Base-by-base conservation (phyloP, 257 asterid genomes). In the Capsicum pubescens region DNA sequence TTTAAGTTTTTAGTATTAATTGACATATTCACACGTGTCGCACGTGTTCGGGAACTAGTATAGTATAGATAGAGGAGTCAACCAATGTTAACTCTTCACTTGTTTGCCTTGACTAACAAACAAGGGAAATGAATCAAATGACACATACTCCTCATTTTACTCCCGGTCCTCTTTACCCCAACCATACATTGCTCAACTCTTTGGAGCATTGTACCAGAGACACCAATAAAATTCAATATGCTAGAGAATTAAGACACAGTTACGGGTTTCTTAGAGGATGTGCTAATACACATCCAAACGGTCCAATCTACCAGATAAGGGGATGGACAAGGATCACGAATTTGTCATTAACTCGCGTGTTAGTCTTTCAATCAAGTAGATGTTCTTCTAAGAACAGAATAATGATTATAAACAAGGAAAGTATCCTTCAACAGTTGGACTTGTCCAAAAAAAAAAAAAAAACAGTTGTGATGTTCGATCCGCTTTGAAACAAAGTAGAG, bases 381-480 rank as follows among this genome's bases (percentile, higher is more conserved):
- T 39, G 15, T 69, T 68, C 26, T 55, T 70, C 78, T 42, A 8
- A 1, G 32, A 44, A 17, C 56, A 70, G 8, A 70, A 14, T 42
- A 42, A 42, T 16, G 78, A 70, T 69, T 39, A 70, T 15, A 42
- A 42, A 42, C 3, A 74, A 50, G 80, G 80, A 74, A 50, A 74
- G 42, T 48, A 48, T 46, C 12, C 42, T 50, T 50, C 21, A 42
- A 26, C 44, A 64, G 9, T 26, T 64, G 70, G 17, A 74, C 80
- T 74, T 50, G 14, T 26, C 8, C 8, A 7, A 48, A 7, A 17
- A n/a, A 60, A 19, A n/a, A 12, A 74, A 21, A 7, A 21, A 1
- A 1, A 74, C 7, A 11, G 14, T 50, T 7, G 50, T 74, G 60
- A 48, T 74, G 60, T 74, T 74, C 2, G 6, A 74, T 50, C 80